phyloP scores from a whole-genome alignment of 2,329 filamentous ascomycete species.

The Aspergillus sp. region DNA sequence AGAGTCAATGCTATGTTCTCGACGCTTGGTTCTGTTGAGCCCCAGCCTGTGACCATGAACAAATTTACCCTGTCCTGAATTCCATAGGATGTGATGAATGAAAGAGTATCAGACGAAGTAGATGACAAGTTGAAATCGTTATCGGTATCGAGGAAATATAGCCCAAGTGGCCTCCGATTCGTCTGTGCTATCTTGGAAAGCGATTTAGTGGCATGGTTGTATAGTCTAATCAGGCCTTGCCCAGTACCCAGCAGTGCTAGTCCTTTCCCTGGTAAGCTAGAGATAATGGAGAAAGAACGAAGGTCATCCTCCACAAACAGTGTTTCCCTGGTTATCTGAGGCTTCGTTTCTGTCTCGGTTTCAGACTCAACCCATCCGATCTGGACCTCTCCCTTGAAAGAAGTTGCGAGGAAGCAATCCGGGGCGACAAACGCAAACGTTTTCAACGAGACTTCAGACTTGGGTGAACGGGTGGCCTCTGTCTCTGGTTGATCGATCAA shows the following conservation, averaged over 20 bases:
- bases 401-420: constrained; percentile 27
- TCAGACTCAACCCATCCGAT: constrained; percentile 21
- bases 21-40: constrained; percentile 34
- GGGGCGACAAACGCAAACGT: constrained; percentile 30
- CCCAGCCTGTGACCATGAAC: constrained; percentile 15
- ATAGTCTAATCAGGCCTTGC: constrained; percentile 29
- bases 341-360: constrained; percentile 5
- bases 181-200: constrained; percentile 21
- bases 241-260: constrained; percentile 31
- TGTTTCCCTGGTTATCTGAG: constrained; percentile 21
- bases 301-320: constrained; percentile 25
- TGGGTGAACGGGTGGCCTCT: not conserved
- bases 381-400: constrained; percentile 25
- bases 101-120: constrained; percentile 8
- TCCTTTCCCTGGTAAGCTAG: constrained; percentile 22
- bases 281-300: constrained; percentile 23
- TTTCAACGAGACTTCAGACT: constrained; percentile 16
- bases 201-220: constrained; percentile 25
- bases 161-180: constrained; percentile 22
- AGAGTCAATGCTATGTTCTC: constrained; percentile 20
- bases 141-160: constrained; percentile 21
- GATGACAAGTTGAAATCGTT: not conserved
- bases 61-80: constrained; percentile 23
- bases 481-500: too few relatives aligned
- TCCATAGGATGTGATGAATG: constrained; percentile 23